Percentiles rank a stretch among this genome's conserved stretches.
phyloP scores from a whole-genome alignment of 73 alveolate genomes.

The Paramecium octaurelia region DNA sequence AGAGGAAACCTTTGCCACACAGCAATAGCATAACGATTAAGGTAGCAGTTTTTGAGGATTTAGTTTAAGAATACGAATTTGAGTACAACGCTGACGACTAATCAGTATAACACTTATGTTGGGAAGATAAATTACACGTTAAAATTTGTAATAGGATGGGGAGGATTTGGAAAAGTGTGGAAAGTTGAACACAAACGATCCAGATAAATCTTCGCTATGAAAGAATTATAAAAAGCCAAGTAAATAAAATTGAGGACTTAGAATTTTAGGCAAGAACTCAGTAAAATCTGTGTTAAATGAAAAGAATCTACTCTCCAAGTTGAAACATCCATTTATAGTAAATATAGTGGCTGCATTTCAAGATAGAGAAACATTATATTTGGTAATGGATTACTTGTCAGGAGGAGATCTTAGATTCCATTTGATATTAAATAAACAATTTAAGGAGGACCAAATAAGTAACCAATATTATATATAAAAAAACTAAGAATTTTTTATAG shows the following conservation, averaged over 20 bases:
- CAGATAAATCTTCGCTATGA: conserved; percentile 66
- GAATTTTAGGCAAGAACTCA: conserved; percentile 80
- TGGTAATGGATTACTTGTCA: conserved; percentile 83
- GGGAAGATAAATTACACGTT: conserved; percentile 25
- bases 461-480: conserved; percentile 23
- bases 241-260: conserved; percentile 53
- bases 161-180: conserved; percentile 86
- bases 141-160: conserved; percentile 59
- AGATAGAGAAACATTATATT: conserved; percentile 88
- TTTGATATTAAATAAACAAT: conserved; percentile 66
- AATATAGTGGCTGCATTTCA: conserved; percentile 94
- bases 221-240: conserved; percentile 65
- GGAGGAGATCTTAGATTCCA: conserved; percentile 98
- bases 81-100: not conserved
- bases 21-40: not conserved
- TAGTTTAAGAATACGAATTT: not conserved
- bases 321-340: conserved; percentile 78
- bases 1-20: not conserved
- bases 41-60: not conserved
- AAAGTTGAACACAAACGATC: conserved; percentile 78
- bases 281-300: conserved; percentile 79
- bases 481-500: conserved; percentile 46
- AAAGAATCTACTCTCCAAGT: conserved; percentile 69
- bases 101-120: not conserved
- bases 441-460: conserved; percentile 86